These are phyloP conservation scores for Xylaria intraflava DNA, from an alignment of 495 filamentous ascomycete genomes.

Conservation along the genomic window DNA sequence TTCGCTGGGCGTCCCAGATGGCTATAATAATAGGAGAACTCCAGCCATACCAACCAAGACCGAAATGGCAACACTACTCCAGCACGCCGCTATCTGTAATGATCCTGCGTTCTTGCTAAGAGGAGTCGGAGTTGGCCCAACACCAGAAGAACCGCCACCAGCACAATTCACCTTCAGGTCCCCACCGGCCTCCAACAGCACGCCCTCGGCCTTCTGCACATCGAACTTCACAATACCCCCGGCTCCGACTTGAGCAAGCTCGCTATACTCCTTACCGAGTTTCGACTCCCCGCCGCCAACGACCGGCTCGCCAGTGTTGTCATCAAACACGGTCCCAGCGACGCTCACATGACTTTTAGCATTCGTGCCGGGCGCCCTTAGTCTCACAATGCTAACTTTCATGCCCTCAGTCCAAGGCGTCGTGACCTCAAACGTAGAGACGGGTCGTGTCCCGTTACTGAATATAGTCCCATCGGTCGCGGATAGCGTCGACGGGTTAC, in stretches of 20 bases:
- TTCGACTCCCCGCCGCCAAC: constrained; percentile 5
- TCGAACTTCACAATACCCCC: constrained; percentile 11
- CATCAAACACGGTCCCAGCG: constrained; percentile 18
- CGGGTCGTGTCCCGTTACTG: constrained; percentile 17
- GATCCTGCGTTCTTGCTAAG: background rate
- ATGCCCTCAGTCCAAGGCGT: constrained; percentile 17
- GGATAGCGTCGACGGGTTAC: constrained; percentile 22
- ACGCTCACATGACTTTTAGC: constrained; percentile 23
- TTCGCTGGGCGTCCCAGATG: no score
- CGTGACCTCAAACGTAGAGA: constrained; percentile 3
- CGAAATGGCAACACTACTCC: background rate
- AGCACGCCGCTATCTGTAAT: background rate
- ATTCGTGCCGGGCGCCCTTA: constrained; percentile 24
- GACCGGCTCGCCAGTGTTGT: constrained; percentile 12
- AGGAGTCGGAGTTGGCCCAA: background rate
- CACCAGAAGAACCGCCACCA: background rate
- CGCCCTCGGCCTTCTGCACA: constrained; percentile 18
- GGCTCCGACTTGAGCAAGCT: constrained; percentile 8
- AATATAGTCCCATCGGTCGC: constrained; percentile 20
- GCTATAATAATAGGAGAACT: background rate
- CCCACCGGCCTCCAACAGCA: constrained; percentile 16
- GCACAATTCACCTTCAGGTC: background rate
- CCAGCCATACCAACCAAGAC: background rate
- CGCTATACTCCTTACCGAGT: constrained; percentile 4
- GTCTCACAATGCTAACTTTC: constrained; percentile 9